phyloP scores from a whole-genome alignment of 164 flowering plant species.

The Aristolochia contorta region DNA sequence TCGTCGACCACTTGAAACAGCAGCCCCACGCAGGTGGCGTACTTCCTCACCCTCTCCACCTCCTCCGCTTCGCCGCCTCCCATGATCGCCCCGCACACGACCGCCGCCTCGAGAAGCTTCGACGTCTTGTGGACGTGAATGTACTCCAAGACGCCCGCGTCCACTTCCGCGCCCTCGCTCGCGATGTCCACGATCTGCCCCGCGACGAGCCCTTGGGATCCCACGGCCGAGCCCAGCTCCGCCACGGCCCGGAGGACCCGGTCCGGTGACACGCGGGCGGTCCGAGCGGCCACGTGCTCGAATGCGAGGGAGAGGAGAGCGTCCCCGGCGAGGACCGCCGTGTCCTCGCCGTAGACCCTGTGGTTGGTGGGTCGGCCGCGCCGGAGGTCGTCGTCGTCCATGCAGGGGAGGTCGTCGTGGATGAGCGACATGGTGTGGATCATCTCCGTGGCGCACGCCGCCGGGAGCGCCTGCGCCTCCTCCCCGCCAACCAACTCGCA shows the following conservation, averaged over 20 bases:
- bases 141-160: conserved; percentile 19
- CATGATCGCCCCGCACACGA: conserved; percentile 26
- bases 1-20: conserved; percentile 39
- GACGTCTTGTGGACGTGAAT: conserved; percentile 35
- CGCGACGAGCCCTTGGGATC: conserved; percentile 30
- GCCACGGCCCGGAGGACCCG: conserved; percentile 24
- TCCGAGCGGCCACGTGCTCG: conserved; percentile 23
- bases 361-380: conserved; percentile 43
- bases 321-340: conserved; percentile 32
- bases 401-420: conserved; percentile 59
- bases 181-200: conserved; percentile 28
- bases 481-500: conserved; percentile 53
- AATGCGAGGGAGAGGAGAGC: conserved; percentile 29
- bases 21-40: conserved; percentile 24
- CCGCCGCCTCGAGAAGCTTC: conserved; percentile 29
- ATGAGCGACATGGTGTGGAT: conserved; percentile 53
- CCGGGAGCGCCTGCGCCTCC: conserved; percentile 28
- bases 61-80: conserved; percentile 21
- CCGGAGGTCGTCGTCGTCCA: conserved; percentile 43
- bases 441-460: conserved; percentile 56
- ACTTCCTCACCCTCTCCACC: conserved; percentile 27
- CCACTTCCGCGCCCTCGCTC: conserved; percentile 20
- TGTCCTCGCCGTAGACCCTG: conserved; percentile 27
- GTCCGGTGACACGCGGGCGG: conserved; percentile 12
- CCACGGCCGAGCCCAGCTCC: conserved; percentile 23